Evolutionary conservation across 495 filamentous ascomycete species (phyloP).

Genomic region (Hypoxylon rickii): DNA sequence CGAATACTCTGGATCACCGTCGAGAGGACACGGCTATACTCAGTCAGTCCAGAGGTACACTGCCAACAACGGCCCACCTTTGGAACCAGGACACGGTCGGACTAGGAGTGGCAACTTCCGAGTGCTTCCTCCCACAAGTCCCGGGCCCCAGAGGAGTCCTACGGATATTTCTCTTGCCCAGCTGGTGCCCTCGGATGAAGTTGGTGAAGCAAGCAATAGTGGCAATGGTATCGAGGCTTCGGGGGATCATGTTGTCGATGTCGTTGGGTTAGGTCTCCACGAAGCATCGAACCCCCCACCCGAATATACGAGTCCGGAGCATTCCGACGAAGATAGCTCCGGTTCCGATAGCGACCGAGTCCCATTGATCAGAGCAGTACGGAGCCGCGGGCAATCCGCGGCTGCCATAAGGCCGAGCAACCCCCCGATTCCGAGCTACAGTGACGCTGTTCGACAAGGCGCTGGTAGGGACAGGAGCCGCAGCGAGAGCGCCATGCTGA

Average conservation of each 20-base stretch:
- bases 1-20: conserved; percentile 64
- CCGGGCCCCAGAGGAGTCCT: conserved; percentile 87
- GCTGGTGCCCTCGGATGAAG: conserved; percentile 71
- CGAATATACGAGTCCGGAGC: conserved; percentile 73
- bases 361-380: conserved; percentile 42
- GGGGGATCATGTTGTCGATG: conserved; percentile 42
- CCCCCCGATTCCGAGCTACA: conserved; percentile 68
- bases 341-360: conserved; percentile 53
- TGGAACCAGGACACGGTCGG: conserved; percentile 54
- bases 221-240: conserved; percentile 43
- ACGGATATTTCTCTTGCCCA: conserved; percentile 94
- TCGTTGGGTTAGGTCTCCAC: conserved; percentile 42
- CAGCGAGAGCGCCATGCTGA: conserved; percentile 44
- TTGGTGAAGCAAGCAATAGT: conserved; percentile 72
- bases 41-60: conserved; percentile 46
- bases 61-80: conserved; percentile 32
- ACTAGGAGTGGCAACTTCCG: conserved; percentile 65
- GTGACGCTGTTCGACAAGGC: conserved; percentile 62
- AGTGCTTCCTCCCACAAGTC: conserved; percentile 74
- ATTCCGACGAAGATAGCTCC: conserved; percentile 55
- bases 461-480: conserved; percentile 52
- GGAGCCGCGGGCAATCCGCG: conserved; percentile 49
- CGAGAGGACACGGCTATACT: conserved; percentile 56
- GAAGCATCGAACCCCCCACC: conserved; percentile 60
- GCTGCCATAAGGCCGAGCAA: conserved; percentile 49